Base-by-base conservation (phyloP, 2,329 filamentous ascomycete genomes). In the Fusarium torulosum region DNA sequence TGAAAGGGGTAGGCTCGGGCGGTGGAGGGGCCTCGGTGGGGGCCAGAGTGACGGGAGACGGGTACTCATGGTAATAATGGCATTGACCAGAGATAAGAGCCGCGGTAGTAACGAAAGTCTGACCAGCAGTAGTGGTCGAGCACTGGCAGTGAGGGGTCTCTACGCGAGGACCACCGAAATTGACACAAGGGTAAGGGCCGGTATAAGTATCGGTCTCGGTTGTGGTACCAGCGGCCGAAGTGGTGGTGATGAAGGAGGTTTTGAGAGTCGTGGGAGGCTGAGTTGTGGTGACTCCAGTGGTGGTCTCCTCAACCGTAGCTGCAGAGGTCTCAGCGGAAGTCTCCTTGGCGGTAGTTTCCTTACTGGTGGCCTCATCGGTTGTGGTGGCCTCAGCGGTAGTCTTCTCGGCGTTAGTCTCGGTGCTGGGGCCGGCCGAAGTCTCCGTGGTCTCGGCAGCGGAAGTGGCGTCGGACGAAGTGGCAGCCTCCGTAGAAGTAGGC, bases 131-230 rank as follows among this genome's bases (percentile, higher is more conserved):
- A 4, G 64, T 66, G 7, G 60, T 67, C 2, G 60, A 59, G 19
- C 64, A 69, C 13, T 61, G 40, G 21, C 64, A 69, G 44, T 69
- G 66, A 10, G 60, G 57, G 4, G 66, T 62, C 2, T 57, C 41
- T 2, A 69, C 60, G 2, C 41, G 31, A 25, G 66, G 66, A 14
- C 66, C 66, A 1, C 66, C 66, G 9, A 51, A 44, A 51, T 65
- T 65, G 21, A 59, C 53, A 19, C 63, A 67, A n/a, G 54, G 44
- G 2, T 47, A 43, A 1, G 61, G 46, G 19, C 64, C 61, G 2
- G 52, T 67, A 27, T 53, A 57, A 29, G 40, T 23, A 11, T 46
- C 31, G 10, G 27, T 15, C 8, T 49, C 53, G 14, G 57, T 59
- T 2, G 52, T 60, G 7, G 49, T 44, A 7, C 23, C 47, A 7